Evolutionary conservation across 345 rosid genomes (phyloP), one percentile per base, ranked within the genome.

Genomic region (Acer negundo): DNA sequence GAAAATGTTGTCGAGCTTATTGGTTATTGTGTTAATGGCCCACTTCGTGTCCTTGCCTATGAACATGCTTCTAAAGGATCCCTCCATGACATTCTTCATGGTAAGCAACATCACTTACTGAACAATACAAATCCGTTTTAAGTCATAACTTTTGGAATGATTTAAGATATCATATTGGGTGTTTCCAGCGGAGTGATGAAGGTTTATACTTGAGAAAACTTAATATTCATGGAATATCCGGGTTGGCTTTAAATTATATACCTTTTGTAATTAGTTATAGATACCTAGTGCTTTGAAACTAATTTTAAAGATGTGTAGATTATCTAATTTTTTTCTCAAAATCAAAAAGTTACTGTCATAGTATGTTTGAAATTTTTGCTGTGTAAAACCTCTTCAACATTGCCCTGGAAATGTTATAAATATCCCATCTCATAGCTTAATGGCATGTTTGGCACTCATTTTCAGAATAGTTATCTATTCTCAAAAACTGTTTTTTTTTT

Each of bases 31-130:
- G 88, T 91, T 77, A 94, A 94, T 70, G 98, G 97, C 55, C 84
- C 85, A 73, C 89, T 93, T 70, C 95, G 98, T 75, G 89, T 92
- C 31, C 97, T 94, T 56, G 95, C 88, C 38, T 94, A 92, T 80
- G 95, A 94, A 84, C 88, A 85, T 84, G 98, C 98, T 69, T 89
- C 98, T 62, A 92, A 91, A 84, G 98, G 98, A 70, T 94, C 98
- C 79, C 98, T 94, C 78, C 97, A 94, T 82, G 98, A 94, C 66
- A 85, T 92, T 84, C 95, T 94, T 71, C 98, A 92, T 79, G 98
- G 97, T 90, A 82, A 80, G 84, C 68, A 12, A 38, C 59, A 6
- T 61, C 42, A 24, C 59, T 65, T 42, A 13, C 16, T 62, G 64
- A 70, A 47, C 61, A 38, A 38, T 38, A n/a, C 42, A 56, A 58